These are phyloP conservation scores for Malassezia restricta DNA, from an alignment of 1,284 basidiomycete genomes.

Conservation along the genomic window DNA sequence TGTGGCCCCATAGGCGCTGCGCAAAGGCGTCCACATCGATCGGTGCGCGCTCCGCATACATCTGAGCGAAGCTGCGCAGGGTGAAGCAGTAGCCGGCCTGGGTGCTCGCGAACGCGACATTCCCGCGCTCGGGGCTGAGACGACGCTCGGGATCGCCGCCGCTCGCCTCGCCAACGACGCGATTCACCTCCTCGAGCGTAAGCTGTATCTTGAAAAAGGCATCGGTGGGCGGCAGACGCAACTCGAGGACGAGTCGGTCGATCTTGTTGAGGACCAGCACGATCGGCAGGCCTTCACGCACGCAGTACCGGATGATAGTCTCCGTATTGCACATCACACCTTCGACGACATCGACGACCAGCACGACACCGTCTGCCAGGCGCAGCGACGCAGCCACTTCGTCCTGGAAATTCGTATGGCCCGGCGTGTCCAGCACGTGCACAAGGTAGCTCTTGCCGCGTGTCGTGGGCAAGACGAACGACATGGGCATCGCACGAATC, in stretches of 20 bases:
- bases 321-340: constrained; percentile 40
- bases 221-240: constrained; percentile 85
- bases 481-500: constrained; percentile 93
- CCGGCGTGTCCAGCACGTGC: constrained; percentile 92
- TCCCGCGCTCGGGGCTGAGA: constrained; percentile 84
- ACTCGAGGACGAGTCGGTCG: constrained; percentile 87
- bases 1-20: constrained; percentile 90
- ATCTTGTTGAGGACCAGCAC: constrained; percentile 95
- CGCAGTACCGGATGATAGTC: constrained; percentile 31
- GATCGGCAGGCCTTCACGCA: constrained; percentile 60
- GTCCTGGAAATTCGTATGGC: constrained; percentile 89
- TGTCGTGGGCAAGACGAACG: constrained; percentile 74
- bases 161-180: constrained; percentile 57
- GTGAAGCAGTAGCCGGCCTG: constrained; percentile 98
- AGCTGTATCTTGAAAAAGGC: constrained; percentile 99
- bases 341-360: constrained; percentile 54
- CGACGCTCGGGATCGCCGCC: constrained; percentile 75
- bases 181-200: constrained; percentile 96
- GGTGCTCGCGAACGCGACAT: constrained; percentile 91
- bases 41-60: constrained; percentile 72
- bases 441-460: constrained; percentile 82
- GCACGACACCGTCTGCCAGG: constrained; percentile 78
- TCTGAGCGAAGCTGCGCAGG: constrained; percentile 78
- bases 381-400: constrained; percentile 81
- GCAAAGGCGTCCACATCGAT: constrained; percentile 56